phyloP scores from a whole-genome alignment of 805 yeast species.

The Candida coquimbonensis region DNA sequence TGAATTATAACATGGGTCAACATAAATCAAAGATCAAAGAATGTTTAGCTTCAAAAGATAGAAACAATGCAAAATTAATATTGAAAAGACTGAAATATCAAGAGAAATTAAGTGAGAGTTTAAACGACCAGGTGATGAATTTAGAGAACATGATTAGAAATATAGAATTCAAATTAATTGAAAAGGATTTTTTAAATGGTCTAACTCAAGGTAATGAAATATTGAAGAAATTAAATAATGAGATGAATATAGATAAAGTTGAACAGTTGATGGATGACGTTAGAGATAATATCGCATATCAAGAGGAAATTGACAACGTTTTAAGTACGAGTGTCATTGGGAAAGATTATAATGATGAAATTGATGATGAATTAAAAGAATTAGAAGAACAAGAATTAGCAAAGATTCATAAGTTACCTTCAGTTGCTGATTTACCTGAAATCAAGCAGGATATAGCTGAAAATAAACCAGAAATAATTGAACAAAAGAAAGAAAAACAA shows the following conservation, averaged over 20 bases:
- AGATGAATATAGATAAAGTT: constrained; percentile 71
- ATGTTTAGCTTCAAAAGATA: constrained; percentile 23
- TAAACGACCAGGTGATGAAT: constrained; percentile 71
- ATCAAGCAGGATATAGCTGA: background rate
- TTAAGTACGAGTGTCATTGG: constrained; percentile 33
- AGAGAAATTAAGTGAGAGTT: constrained; percentile 57
- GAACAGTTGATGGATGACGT: constrained; percentile 79
- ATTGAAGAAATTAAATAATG: constrained; percentile 67
- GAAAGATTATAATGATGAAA: constrained; percentile 67
- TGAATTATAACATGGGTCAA: constrained; percentile 47
- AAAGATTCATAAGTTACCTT: background rate
- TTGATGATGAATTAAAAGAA: constrained; percentile 88
- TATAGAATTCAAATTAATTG: constrained; percentile 85
- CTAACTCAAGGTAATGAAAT: constrained; percentile 75
- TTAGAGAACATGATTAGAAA: constrained; percentile 72
- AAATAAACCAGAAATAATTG: background rate
- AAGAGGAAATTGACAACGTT: constrained; percentile 59
- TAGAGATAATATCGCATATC: constrained; percentile 74
- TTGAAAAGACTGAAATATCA: constrained; percentile 79
- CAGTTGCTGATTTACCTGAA: constrained; percentile 4
- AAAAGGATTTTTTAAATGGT: constrained; percentile 77
- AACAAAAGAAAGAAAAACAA: background rate
- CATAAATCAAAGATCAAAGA: constrained; percentile 40
- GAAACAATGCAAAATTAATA: constrained; percentile 56
- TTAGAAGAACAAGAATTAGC: constrained; percentile 74